Base-by-base conservation (phyloP, 441 rosid genomes). In the Eruca vesicaria region DNA sequence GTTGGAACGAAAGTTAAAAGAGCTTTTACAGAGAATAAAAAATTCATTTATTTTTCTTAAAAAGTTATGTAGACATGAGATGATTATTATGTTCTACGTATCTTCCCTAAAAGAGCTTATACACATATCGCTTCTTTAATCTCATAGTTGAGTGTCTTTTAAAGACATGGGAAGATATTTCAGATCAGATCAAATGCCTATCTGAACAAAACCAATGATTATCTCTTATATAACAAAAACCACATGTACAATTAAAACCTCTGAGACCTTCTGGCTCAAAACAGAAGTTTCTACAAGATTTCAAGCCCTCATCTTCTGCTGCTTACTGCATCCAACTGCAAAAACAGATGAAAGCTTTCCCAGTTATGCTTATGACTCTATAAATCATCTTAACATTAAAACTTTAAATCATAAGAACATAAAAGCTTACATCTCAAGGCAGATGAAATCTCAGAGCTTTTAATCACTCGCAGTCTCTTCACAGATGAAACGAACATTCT, bases 401-500 rank as follows among this genome's bases (percentile, higher is more conserved):
- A 28, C 26, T 16, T n/a, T 20, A 45, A 63, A 48, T 35, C 62
- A 16, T 4, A 73, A 19, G 23, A 15, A 19, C n/a, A 67, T 55
- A 48, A 29, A 69, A 63, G 53, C 93, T 87, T 68, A 88, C 97
- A 68, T 82, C 76, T 82, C 28, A 87, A 53, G 0, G 86, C 83
- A 59, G 93, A 84, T 56, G 89, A 82, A 14, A 73, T 65, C 53
- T 87, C 95, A 16, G 92, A 86, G 81, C 88, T 88, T 82, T 91
- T 89, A 83, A 88, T 64, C 50, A 85, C 89, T 2, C 93, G 93
- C 76, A 91, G 78, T 77, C 97, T 87, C 87, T 85, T 91, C 81
- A 86, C 95, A 0, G 88, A 86, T 3, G 87, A 85, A 23, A 91
- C 88, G 67, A 91, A 91, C 95, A 90, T 88, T 77, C 96, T 90